These are phyloP conservation scores for Pleurotus citrinopileatus DNA, from an alignment of 768 basidiomycete species.

Conservation along the genomic window DNA sequence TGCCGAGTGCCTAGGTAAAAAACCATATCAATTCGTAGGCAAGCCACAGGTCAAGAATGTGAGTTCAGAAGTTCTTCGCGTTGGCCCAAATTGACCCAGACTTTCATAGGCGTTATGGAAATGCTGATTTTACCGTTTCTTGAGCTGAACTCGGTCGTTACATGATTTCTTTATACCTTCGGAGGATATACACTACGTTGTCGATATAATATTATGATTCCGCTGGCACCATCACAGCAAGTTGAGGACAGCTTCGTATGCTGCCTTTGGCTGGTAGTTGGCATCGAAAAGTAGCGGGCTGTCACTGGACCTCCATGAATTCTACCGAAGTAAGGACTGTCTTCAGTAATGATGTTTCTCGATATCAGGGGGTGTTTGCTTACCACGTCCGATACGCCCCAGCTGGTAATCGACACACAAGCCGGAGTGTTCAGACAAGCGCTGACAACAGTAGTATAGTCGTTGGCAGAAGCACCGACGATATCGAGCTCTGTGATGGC, in stretches of 20 bases:
- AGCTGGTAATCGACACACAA: constrained; percentile 45
- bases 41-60: constrained; percentile 1
- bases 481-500: constrained; percentile 49
- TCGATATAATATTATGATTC: no score
- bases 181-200: no score
- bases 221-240: no score
- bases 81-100: background rate
- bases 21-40: constrained; percentile 25
- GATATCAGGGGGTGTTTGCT: constrained; percentile 13
- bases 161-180: no score
- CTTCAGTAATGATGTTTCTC: background rate
- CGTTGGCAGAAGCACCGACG: constrained; percentile 29
- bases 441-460: constrained; percentile 41
- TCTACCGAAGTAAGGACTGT: constrained; percentile 17
- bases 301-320: constrained; percentile 43
- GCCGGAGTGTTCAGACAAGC: constrained; percentile 39
- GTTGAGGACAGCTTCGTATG: constrained; percentile 28
- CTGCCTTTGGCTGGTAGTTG: constrained; percentile 44
- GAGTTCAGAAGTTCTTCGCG: background rate
- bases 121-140: background rate
- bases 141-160: no score
- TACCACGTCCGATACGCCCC: constrained; percentile 46
- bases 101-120: background rate
- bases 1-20: constrained; percentile 33
- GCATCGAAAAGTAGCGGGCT: constrained; percentile 42